Percentiles rank a stretch among this genome's conserved stretches.
These are phyloP conservation scores for Debaryomyces hansenii DNA, from an alignment of 805 yeast genomes.

Conservation along the genomic window DNA sequence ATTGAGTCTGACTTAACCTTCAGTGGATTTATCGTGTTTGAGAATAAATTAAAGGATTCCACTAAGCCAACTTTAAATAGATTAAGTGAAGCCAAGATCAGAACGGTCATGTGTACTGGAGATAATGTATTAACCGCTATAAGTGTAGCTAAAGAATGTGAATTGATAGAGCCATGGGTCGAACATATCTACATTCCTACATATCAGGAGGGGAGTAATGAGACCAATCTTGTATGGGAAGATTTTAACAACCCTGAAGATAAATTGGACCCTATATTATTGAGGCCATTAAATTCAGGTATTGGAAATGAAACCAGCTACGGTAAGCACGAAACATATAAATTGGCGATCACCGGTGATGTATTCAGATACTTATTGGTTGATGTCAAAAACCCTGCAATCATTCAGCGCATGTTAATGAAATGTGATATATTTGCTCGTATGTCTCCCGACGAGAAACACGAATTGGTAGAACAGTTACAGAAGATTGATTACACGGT, in stretches of 20 bases:
- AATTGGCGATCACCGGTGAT: conserved; percentile 90
- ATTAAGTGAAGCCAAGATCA: conserved; percentile 65
- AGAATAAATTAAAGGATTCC: conserved; percentile 77
- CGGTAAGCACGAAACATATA: conserved; percentile 32
- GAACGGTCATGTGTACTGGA: conserved; percentile 97
- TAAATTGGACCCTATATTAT: conserved; percentile 62
- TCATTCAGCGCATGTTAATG: conserved; percentile 60
- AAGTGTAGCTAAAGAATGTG: conserved; percentile 87
- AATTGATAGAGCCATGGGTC: conserved; percentile 49
- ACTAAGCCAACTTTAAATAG: conserved; percentile 61
- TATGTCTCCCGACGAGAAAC: conserved; percentile 99
- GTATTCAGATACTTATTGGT: conserved; percentile 77
- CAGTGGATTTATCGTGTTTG: conserved; percentile 88
- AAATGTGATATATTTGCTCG: conserved; percentile 83
- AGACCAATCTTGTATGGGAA: conserved; percentile 59
- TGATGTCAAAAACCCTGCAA: conserved; percentile 39
- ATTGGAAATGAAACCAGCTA: background rate
- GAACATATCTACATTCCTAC: conserved; percentile 53
- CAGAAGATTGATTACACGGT: conserved; percentile 87
- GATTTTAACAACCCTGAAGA: conserved; percentile 60
- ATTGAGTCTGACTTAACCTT: conserved; percentile 72
- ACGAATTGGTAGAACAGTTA: conserved; percentile 86
- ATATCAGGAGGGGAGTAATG: conserved; percentile 39
- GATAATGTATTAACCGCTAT: conserved; percentile 94
- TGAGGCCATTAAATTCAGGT: conserved; percentile 46